phyloP scores from a whole-genome alignment of 2,329 filamentous ascomycete species.

The Daldinia eschscholtzii region DNA sequence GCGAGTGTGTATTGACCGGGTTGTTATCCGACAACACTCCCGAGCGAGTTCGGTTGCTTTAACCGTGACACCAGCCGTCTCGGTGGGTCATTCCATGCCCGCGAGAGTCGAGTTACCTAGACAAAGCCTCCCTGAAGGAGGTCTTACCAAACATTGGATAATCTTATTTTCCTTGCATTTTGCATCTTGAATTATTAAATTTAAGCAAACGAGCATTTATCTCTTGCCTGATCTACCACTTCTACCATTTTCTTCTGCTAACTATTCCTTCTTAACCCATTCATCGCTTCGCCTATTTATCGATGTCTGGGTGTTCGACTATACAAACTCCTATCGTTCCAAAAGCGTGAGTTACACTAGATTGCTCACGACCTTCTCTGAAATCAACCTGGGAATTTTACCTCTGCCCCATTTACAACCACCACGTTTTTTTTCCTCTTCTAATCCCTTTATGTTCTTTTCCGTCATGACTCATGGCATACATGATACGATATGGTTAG shows the following conservation, averaged over 20 bases:
- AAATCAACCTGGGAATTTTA: constrained; percentile 12
- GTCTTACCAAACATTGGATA: constrained; percentile 30
- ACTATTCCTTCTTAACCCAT: constrained; percentile 13
- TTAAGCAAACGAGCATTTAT: constrained; percentile 36
- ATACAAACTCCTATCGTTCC: constrained; percentile 13
- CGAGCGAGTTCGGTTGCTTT: constrained; percentile 12
- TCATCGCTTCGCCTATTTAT: constrained; percentile 26
- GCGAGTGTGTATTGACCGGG: constrained; percentile 15
- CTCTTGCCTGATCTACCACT: constrained; percentile 32
- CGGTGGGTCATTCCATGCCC: constrained; percentile 7
- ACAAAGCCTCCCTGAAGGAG: constrained; percentile 14
- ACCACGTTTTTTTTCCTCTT: constrained; percentile 29
- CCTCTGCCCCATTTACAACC: constrained; percentile 20
- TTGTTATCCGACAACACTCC: constrained; percentile 16
- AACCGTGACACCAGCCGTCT: constrained; percentile 8
- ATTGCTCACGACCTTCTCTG: constrained; percentile 8
- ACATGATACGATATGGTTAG: constrained; percentile 49
- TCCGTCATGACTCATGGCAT: constrained; percentile 51
- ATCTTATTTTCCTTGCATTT: constrained; percentile 32
- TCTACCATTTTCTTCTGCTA: constrained; percentile 21
- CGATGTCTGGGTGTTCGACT: constrained; percentile 21
- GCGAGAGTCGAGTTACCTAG: constrained; percentile 19
- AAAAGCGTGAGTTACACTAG: constrained; percentile 20
- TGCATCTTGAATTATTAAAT: constrained; percentile 38
- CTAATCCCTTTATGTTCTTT: constrained; percentile 38